Conservation (phyloP, 345 rosid genomes). For the Euphorbia lathyris region DNA sequence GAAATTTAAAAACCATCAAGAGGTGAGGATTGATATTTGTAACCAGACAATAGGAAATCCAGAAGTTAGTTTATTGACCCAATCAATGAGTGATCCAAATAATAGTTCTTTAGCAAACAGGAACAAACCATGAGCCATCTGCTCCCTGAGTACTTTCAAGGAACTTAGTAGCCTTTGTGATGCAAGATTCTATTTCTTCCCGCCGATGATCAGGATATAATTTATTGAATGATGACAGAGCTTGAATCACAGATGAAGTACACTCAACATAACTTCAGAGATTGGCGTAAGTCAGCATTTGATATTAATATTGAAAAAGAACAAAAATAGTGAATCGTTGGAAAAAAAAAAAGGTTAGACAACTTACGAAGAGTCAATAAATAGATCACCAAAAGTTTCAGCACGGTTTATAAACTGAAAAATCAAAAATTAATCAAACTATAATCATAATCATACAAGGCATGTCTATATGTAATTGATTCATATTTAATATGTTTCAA, state of each 20-base stretch:
- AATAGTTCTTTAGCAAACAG: slow-evolving; percentile 6
- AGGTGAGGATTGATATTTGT: not conserved
- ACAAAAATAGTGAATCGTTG: not conserved
- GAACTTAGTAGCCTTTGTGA: slow-evolving; percentile 59
- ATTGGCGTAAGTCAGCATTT: not conserved
- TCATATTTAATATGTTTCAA: not conserved
- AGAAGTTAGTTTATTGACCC: not conserved
- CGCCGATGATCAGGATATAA: slow-evolving; percentile 70
- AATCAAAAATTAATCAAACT: not conserved
- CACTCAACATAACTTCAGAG: slow-evolving; percentile 78
- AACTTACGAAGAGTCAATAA: slow-evolving; percentile 93
- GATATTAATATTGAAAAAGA: not conserved
- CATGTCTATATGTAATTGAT: not conserved
- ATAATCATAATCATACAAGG: not conserved
- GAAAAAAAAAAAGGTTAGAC: slow-evolving; percentile 13
- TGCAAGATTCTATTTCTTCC: slow-evolving; percentile 69
- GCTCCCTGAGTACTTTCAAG: slow-evolving; percentile 65
- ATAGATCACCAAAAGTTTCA: slow-evolving; percentile 98
- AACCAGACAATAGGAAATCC: not conserved
- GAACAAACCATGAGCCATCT: slow-evolving; percentile 93
- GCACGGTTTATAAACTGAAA: slow-evolving; percentile 88
- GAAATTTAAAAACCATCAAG: not conserved
- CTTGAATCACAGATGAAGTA: slow-evolving; percentile 92
- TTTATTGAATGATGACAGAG: slow-evolving; percentile 66
- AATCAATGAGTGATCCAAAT: slow-evolving; percentile 9